Evolutionary conservation across 495 filamentous ascomycete species (phyloP), one percentile per base, ranked within the genome.

Genomic region (Opeltia flavorubescens): DNA sequence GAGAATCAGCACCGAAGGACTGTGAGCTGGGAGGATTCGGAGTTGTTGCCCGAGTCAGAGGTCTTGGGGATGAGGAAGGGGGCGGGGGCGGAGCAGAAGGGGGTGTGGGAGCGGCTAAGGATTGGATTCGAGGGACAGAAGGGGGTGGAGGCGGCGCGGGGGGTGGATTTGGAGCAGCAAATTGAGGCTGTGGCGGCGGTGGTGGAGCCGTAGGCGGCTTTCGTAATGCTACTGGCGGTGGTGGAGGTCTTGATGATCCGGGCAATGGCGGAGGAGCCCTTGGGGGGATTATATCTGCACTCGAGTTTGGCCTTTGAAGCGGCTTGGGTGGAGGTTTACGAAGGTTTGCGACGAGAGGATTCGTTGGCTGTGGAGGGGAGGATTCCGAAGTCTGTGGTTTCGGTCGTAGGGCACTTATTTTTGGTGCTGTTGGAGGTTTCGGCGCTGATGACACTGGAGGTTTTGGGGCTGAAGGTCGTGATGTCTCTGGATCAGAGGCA

Each of bases 401-500:
- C 36, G 71, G 66, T 46, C 67, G 66, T 12, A 60, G 52, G 7
- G 77, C 35, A 36, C 50, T 59, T 1, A 51, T 18, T 46, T 53
- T 50, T 13, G 56, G 49, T 40, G 48, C 53, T 39, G 64, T 65
- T 17, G 71, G 73, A 44, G 67, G 69, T 24, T 69, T 62, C 53
- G 76, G 64, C 29, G 67, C 62, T 50, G 74, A 57, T 28, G 65
- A 66, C 27, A 65, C 66, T 30, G 77, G 88, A 42, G 75, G 80
- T 55, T 66, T 78, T 20, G 81, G 81, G 38, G 78, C 78, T 38
- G 74, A 66, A 49, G 58, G 63, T 50, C 63, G 58, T 38, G 75
- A 72, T n/a, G 70, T 70, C 52, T 93, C 86, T 11, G 83, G 77
- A 52, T 93, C 86, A 28, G 86, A 86, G 21, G 81, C 66, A 55